Percentiles rank a stretch among this genome's conserved stretches.
Evolutionary conservation across 179 eudicot species (phyloP).

Genomic region (Spergularia azorica): DNA sequence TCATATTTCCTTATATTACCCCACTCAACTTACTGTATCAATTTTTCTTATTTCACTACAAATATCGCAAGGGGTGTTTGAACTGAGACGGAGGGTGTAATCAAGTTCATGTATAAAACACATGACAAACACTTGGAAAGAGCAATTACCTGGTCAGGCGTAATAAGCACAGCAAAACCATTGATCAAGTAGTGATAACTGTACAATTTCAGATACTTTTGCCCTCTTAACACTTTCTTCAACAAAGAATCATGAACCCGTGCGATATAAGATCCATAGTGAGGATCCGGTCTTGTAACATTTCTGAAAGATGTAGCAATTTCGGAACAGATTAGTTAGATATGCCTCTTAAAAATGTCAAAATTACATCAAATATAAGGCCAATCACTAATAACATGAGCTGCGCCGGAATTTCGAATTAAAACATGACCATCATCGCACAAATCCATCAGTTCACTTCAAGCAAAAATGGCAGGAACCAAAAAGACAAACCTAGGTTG

Average conservation of each 20-base stretch:
- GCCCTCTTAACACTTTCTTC: constrained; percentile 71
- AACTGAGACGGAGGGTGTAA: not conserved
- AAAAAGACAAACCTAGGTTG: constrained; percentile 27
- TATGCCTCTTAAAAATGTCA: constrained; percentile 5
- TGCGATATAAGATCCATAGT: constrained; percentile 43
- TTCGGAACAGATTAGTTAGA: constrained; percentile 1
- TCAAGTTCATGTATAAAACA: not conserved
- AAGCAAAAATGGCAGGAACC: constrained; percentile 20
- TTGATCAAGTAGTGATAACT: constrained; percentile 98
- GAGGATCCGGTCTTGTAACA: constrained; percentile 43
- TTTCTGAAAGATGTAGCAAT: constrained; percentile 45
- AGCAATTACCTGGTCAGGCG: constrained; percentile 71
- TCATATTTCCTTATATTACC: too few species aligned
- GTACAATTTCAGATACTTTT: constrained; percentile 80
- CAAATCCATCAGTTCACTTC: constrained; percentile 14
- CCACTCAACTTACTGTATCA: too few species aligned
- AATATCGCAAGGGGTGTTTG: too few species aligned
- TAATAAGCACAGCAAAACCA: constrained; percentile 96
- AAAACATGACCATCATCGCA: not conserved
- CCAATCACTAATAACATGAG: not conserved
- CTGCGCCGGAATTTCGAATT: not conserved
- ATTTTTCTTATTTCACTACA: too few species aligned
- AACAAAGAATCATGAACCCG: constrained; percentile 79
- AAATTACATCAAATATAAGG: not conserved
- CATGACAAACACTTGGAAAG: constrained; percentile 13